Base-by-base conservation (phyloP, 2,329 filamentous ascomycete species). In the Scytalidium lignicola region DNA sequence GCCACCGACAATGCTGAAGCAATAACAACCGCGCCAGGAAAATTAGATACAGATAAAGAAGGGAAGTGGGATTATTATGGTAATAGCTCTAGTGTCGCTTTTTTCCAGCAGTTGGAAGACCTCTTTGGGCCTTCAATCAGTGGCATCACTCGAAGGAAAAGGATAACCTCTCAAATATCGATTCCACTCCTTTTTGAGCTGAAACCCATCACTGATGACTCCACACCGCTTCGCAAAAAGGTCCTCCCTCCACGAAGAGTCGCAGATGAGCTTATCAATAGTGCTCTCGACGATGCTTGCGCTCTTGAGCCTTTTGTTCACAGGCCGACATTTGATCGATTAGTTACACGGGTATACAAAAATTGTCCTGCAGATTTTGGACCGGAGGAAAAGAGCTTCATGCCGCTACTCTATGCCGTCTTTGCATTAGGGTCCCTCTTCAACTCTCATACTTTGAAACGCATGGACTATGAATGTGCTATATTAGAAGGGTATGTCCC, bases 61-160 rank as follows among this genome's bases (percentile, higher is more conserved):
- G 91, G 91, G 40, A 83, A 92, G 58, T 95, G 89, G 82, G 90
- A 96, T 66, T 97, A 95, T 60, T 89, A 95, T 61, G 91, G 91
- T 41, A 87, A 88, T 57, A 95, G 91, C 0, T 96, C 92, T 1
- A 90, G 90, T 2, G 78, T 90, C 41, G 88, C 90, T 55, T 96
- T 96, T 66, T 78, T 96, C 59, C 81, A 83, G 55, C 82, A 88
- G 48, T 84, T 97, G 76, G 85, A 89, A 61, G 87, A 93, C 59
- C 86, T 95, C 62, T 87, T 96, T 55, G 85, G 88, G 43, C 80
- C 85, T 53, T 73, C 91, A 57, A 37, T 47, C 17, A 40, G 51
- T 57, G 76, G 90, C 45, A 84, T 83, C 19, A 76, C 90, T 45
- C 83, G 83, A 18, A 78, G 80, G 23, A 67, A 67, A 60, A 62